Percentiles rank a stretch among this genome's conserved stretches.
phyloP scores from a whole-genome alignment of 2,329 filamentous ascomycete genomes.

The Ceratocystiopsis minuta region DNA sequence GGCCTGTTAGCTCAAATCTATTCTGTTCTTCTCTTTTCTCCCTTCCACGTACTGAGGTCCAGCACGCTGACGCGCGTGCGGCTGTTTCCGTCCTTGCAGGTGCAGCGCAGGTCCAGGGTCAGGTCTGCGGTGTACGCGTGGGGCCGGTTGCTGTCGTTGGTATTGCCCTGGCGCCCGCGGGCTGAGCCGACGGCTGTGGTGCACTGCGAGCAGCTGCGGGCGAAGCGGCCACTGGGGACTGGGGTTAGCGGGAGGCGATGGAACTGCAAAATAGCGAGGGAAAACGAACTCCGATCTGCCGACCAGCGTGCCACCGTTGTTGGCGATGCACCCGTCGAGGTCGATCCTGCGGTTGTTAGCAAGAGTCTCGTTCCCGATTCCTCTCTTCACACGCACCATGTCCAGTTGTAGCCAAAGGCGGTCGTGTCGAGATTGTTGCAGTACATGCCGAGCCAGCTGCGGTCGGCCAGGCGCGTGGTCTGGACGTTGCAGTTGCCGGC shows the following conservation, averaged over 20 bases:
- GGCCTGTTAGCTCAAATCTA: not conserved
- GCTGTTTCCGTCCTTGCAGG: conserved; percentile 8
- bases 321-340: conserved; percentile 16
- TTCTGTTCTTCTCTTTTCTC: too few relatives aligned
- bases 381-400: conserved; percentile 14
- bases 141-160: too few relatives aligned
- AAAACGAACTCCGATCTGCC: conserved; percentile 6
- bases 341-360: conserved; percentile 16
- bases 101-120: conserved; percentile 11
- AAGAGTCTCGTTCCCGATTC: too few relatives aligned
- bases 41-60: conserved; percentile 13
- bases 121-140: conserved; percentile 1
- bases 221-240: not conserved
- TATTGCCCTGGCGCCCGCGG: not conserved
- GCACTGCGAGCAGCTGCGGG: too few relatives aligned
- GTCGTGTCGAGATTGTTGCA: conserved; percentile 20
- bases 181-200: not conserved
- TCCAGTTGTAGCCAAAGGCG: conserved; percentile 21
- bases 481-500: conserved; percentile 19
- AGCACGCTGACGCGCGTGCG: conserved; percentile 3
- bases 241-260: not conserved
- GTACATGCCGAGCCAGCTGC: conserved; percentile 19
- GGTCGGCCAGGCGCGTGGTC: conserved; percentile 15
- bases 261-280: not conserved
- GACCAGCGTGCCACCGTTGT: conserved; percentile 11